Conservation (phyloP, 2,329 filamentous ascomycete species). For the Ophiostoma ulmi region DNA sequence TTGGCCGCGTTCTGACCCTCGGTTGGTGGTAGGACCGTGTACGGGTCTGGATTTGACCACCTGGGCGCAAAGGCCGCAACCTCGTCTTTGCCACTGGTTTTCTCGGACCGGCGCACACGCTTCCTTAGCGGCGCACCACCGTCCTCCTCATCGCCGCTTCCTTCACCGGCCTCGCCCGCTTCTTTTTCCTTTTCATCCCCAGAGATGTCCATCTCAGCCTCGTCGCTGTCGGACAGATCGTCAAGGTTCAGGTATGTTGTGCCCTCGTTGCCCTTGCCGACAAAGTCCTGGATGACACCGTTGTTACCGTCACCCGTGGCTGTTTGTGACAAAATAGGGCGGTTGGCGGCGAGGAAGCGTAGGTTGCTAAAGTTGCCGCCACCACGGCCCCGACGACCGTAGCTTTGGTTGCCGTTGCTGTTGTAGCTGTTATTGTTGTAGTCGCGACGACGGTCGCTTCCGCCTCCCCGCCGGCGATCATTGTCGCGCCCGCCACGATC, state of each 20-base stretch:
- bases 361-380: slow-evolving; percentile 25
- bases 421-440: slow-evolving; percentile 16
- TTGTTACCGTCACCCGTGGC: slow-evolving; percentile 32
- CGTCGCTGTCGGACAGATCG: slow-evolving; percentile 58
- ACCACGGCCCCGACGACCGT: slow-evolving; percentile 15
- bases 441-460: slow-evolving; percentile 16
- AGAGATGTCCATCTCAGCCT: slow-evolving; percentile 61
- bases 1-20: slow-evolving; percentile 57
- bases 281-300: slow-evolving; percentile 44
- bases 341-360: slow-evolving; percentile 43
- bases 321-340: slow-evolving; percentile 45
- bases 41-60: slow-evolving; percentile 96
- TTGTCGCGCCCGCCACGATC: slow-evolving; percentile 23
- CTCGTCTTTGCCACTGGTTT: slow-evolving; percentile 11
- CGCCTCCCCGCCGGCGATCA: slow-evolving; percentile 9
- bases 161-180: not conserved
- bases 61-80: slow-evolving; percentile 50
- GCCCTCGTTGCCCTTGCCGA: slow-evolving; percentile 39
- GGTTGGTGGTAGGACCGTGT: slow-evolving; percentile 77
- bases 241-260: slow-evolving; percentile 52
- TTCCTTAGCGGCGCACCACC: slow-evolving; percentile 28
- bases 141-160: slow-evolving; percentile 35
- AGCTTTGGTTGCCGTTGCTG: not conserved
- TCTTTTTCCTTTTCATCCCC: slow-evolving; percentile 36
- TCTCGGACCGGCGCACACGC: slow-evolving; percentile 20